A percentile compares a stretch with the other conserved stretches of the same genome.
Conservation (phyloP, 2,329 filamentous ascomycete genomes). For the Fusarium keratoplasticum region DNA sequence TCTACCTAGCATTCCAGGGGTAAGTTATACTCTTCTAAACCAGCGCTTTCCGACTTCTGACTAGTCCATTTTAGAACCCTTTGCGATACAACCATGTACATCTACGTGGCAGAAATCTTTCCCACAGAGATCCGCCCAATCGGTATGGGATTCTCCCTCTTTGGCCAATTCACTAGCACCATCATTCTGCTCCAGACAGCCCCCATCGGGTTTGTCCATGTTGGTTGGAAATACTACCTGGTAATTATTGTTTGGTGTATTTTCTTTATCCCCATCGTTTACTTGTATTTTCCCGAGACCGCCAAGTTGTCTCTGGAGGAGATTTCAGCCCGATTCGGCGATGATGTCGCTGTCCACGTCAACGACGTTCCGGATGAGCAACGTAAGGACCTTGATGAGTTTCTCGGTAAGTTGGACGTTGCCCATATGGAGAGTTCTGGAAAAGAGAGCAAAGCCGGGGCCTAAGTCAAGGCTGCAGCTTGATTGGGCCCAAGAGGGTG, state of each 20-base stretch:
- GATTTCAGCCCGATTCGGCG: slow-evolving; percentile 54
- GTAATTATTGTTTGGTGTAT: slow-evolving; percentile 58
- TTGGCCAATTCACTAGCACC: slow-evolving; percentile 61
- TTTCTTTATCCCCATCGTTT: slow-evolving; percentile 46
- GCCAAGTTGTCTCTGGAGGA: slow-evolving; percentile 54
- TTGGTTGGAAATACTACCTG: slow-evolving; percentile 64
- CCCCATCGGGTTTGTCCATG: slow-evolving; percentile 50
- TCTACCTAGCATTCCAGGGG: slow-evolving; percentile 63
- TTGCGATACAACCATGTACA: slow-evolving; percentile 56
- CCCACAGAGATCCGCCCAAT: slow-evolving; percentile 62
- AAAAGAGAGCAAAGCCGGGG: neutral
- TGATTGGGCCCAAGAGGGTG: neutral
- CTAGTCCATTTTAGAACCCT: slow-evolving; percentile 37
- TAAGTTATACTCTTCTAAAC: neutral
- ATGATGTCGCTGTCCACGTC: slow-evolving; percentile 60
- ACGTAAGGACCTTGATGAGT: neutral
- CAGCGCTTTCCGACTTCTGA: neutral
- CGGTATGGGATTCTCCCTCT: slow-evolving; percentile 63
- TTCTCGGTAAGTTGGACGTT: neutral
- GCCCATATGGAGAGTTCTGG: neutral
- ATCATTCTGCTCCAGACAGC: slow-evolving; percentile 60
- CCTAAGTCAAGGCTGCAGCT: neutral
- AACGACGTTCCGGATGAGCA: slow-evolving; percentile 54
- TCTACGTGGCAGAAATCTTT: slow-evolving; percentile 54
- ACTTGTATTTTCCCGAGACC: slow-evolving; percentile 49